phyloP scores from a whole-genome alignment of 495 filamentous ascomycete genomes.

The Aspergillus coremiiformis region DNA sequence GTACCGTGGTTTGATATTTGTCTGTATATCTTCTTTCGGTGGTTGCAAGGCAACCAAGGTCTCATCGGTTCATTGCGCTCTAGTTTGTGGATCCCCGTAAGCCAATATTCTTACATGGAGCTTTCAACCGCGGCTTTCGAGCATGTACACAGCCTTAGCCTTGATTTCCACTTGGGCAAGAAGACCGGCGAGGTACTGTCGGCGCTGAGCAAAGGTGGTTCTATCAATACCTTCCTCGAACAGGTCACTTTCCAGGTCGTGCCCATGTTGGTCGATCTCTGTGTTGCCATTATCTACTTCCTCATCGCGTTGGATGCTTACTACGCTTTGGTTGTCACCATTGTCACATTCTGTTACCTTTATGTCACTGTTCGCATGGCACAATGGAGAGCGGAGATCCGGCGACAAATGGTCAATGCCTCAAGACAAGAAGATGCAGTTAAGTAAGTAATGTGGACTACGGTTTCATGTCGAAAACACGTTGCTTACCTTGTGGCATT shows the following conservation, averaged over 20 bases:
- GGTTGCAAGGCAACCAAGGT: slow-evolving; percentile 84
- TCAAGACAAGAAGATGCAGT: slow-evolving; percentile 92
- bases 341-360: slow-evolving; percentile 93
- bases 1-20: slow-evolving; percentile 67
- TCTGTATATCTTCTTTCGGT: slow-evolving; percentile 70
- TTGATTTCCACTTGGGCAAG: slow-evolving; percentile 95
- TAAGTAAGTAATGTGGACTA: slow-evolving; percentile 42
- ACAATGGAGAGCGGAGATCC: slow-evolving; percentile 81
- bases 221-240: slow-evolving; percentile 95
- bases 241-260: slow-evolving; percentile 92
- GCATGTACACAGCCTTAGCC: slow-evolving; percentile 87
- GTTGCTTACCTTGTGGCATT: slow-evolving; percentile 4
- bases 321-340: slow-evolving; percentile 83
- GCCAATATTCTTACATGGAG: slow-evolving; percentile 92
- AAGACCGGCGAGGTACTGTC: slow-evolving; percentile 94
- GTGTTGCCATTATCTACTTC: slow-evolving; percentile 82
- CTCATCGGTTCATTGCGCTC: slow-evolving; percentile 75
- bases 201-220: slow-evolving; percentile 87
- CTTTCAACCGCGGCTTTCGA: slow-evolving; percentile 93
- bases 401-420: slow-evolving; percentile 88
- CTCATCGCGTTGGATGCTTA: slow-evolving; percentile 73
- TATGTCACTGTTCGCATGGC: slow-evolving; percentile 95
- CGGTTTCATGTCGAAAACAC: slow-evolving; percentile 34
- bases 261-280: slow-evolving; percentile 88
- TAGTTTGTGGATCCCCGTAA: slow-evolving; percentile 87